A percentile compares a stretch with the other conserved stretches of the same genome.
These are phyloP conservation scores for Oxyria digyna DNA, from an alignment of 148 eudicot species.

Conservation along the genomic window DNA sequence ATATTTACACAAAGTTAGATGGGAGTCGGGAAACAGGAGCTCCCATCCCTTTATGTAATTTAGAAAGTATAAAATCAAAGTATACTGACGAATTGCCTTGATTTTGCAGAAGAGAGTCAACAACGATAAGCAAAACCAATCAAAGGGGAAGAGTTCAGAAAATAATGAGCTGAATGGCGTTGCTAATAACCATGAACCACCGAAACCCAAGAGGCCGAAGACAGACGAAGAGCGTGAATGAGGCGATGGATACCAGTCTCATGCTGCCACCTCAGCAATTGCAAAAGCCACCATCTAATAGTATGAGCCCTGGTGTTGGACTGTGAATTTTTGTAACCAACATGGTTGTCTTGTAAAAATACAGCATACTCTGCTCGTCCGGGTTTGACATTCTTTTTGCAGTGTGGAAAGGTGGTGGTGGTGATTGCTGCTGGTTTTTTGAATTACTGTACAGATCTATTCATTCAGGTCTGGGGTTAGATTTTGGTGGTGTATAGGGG, in stretches of 20 bases:
- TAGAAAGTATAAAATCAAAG: background rate
- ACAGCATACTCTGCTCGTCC: background rate
- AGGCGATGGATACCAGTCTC: constrained; percentile 35
- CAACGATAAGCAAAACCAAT: constrained; percentile 37
- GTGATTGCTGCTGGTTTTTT: background rate
- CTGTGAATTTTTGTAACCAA: background rate
- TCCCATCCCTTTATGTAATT: no score
- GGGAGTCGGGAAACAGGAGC: no score
- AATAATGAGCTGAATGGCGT: constrained; percentile 41
- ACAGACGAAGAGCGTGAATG: constrained; percentile 87
- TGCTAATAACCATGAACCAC: constrained; percentile 22
- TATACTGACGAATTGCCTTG: background rate
- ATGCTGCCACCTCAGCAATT: constrained; percentile 13
- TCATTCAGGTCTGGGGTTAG: constrained; percentile 1
- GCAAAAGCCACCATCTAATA: constrained; percentile 14
- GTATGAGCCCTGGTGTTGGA: constrained; percentile 7
- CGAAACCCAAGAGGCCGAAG: constrained; percentile 59
- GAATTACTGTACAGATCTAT: background rate
- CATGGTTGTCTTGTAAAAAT: background rate
- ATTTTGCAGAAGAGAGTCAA: constrained; percentile 56
- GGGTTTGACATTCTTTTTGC: background rate
- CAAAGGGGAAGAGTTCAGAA: constrained; percentile 32
- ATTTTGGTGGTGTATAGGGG: background rate
- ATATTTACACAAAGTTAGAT: no score
- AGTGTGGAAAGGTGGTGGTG: background rate